phyloP scores from a whole-genome alignment of 1,284 basidiomycete species.

The Ustilago vetiveriae region DNA sequence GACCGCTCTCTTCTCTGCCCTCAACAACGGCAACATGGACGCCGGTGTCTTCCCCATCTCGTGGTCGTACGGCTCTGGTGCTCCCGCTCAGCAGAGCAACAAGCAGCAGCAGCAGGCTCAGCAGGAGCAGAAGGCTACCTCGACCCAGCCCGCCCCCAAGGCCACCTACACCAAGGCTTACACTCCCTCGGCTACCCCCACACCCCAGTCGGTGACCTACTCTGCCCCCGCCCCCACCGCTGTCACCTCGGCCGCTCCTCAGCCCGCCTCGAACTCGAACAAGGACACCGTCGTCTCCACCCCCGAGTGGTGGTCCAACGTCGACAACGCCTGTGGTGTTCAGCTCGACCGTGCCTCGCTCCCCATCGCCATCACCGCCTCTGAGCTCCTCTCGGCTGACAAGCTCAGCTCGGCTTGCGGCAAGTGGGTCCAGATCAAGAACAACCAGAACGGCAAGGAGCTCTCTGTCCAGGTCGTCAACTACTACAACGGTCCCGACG shows the following conservation, averaged over 20 bases:
- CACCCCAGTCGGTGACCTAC: constrained; percentile 19
- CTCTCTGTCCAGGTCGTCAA: constrained; percentile 49
- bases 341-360: constrained; percentile 24
- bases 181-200: constrained; percentile 19
- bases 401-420: constrained; percentile 48
- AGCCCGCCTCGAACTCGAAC: constrained; percentile 37
- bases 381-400: constrained; percentile 35
- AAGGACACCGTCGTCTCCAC: constrained; percentile 44
- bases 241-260: constrained; percentile 25
- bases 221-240: constrained; percentile 25
- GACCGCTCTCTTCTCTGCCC: constrained; percentile 74
- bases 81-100: constrained; percentile 38
- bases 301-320: constrained; percentile 45
- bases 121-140: constrained; percentile 28
- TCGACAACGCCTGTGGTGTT: constrained; percentile 36
- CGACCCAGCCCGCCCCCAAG: constrained; percentile 9
- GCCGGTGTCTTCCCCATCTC: constrained; percentile 61
- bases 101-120: constrained; percentile 35
- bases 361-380: constrained; percentile 50
- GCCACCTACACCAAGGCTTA: constrained; percentile 9
- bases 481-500: constrained; percentile 36
- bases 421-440: constrained; percentile 56
- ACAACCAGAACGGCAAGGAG: constrained; percentile 57
- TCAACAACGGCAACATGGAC: constrained; percentile 61
- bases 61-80: constrained; percentile 51